Evolutionary conservation across 768 basidiomycete species (phyloP).

Genomic region (Lactarius trivialis): DNA sequence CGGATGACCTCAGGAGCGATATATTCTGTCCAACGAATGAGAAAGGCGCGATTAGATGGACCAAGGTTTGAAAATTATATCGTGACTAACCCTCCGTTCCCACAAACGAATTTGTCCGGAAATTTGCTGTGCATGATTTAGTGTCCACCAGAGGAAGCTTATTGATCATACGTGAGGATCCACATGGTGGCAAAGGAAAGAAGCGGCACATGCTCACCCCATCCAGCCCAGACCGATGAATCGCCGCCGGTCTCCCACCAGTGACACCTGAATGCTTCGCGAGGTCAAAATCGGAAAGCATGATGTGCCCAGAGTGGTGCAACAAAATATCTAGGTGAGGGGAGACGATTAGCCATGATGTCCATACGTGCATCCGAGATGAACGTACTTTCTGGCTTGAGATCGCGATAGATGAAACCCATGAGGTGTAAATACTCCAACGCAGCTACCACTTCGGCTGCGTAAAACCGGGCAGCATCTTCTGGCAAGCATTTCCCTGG

Average conservation of each 20-base stretch:
- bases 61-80: slow-evolving; percentile 1
- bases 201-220: slow-evolving; percentile 52
- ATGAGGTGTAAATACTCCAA: slow-evolving; percentile 98
- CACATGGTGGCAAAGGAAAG: neutral
- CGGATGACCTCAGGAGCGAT: slow-evolving; percentile 99
- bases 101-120: slow-evolving; percentile 98
- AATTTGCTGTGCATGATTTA: slow-evolving; percentile 93
- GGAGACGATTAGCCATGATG: slow-evolving; percentile 21
- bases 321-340: slow-evolving; percentile 77
- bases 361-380: neutral
- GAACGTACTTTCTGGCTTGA: slow-evolving; percentile 96
- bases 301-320: slow-evolving; percentile 97
- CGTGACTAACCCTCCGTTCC: slow-evolving; percentile 81
- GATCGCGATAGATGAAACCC: slow-evolving; percentile 98
- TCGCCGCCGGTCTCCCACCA: slow-evolving; percentile 79
- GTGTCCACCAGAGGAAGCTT: slow-evolving; percentile 94
- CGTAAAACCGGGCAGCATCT: slow-evolving; percentile 94
- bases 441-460: slow-evolving; percentile 96
- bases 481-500: slow-evolving; percentile 97
- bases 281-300: slow-evolving; percentile 98
- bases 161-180: slow-evolving; percentile 19
- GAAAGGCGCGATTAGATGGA: slow-evolving; percentile 6
- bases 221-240: slow-evolving; percentile 79
- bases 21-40: slow-evolving; percentile 60
- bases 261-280: slow-evolving; percentile 91